Conservation (phyloP, 2,329 filamentous ascomycete genomes). For the Cladosporium sp. region DNA sequence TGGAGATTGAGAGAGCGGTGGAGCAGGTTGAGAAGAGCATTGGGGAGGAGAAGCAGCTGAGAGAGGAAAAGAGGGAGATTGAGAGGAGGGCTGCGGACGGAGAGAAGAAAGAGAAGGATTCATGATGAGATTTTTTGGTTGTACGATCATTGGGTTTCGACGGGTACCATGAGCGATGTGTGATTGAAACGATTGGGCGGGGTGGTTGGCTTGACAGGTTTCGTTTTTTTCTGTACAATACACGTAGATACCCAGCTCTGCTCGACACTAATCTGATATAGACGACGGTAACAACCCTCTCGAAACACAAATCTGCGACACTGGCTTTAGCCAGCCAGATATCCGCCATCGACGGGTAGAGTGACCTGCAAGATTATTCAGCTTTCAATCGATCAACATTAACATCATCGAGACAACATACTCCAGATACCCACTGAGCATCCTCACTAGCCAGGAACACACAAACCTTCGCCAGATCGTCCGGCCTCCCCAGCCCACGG, state of each 20-base stretch:
- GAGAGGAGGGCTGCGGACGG: background rate
- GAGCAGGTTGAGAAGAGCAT: conserved; percentile 48
- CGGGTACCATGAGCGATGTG: background rate
- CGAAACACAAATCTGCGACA: background rate
- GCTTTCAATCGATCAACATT: background rate
- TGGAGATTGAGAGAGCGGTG: conserved; percentile 55
- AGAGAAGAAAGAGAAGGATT: conserved; percentile 6
- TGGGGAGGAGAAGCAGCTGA: conserved; percentile 24
- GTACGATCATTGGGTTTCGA: background rate
- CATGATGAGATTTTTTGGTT: background rate
- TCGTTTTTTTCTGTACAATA: background rate
- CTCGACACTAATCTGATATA: background rate
- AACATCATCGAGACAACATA: background rate
- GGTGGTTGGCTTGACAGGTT: background rate
- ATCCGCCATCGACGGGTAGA: conserved; percentile 25
- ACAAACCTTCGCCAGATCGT: conserved; percentile 76
- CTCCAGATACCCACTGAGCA: conserved; percentile 76
- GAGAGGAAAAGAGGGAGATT: conserved; percentile 17
- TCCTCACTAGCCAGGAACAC: conserved; percentile 80
- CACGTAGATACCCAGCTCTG: conserved; percentile 13
- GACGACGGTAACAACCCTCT: background rate
- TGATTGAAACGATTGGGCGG: background rate
- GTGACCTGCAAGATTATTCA: conserved; percentile 9
- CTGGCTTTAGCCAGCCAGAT: background rate
- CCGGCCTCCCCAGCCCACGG: conserved; percentile 68